Evolutionary conservation across 2,329 filamentous ascomycete genomes (phyloP).

Genomic region (Fusarium pilosicola): DNA sequence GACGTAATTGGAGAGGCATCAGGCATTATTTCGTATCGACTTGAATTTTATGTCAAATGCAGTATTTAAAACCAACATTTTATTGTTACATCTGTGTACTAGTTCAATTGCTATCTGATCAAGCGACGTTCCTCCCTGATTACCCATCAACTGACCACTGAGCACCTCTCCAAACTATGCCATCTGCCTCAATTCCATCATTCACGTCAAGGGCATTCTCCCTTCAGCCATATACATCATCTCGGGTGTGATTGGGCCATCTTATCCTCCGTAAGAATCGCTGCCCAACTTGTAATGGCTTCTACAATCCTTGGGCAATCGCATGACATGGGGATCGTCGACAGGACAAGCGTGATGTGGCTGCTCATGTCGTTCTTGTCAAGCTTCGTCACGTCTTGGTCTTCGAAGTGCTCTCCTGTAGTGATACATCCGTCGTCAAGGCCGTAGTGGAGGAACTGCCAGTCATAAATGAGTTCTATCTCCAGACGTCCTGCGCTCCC

Average conservation of each 20-base stretch:
- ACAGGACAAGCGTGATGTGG: neutral
- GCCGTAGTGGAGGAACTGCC: neutral
- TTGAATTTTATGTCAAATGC: rapidly evolving
- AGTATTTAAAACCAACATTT: neutral
- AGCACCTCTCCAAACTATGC: neutral
- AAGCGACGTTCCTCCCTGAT: rapidly evolving
- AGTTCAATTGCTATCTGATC: neutral
- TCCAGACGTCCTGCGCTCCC: neutral
- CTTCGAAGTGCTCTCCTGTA: neutral
- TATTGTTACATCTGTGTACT: neutral
- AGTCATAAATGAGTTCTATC: neutral
- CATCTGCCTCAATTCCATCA: neutral
- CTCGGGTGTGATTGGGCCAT: neutral
- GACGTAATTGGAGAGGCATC: rapidly evolving
- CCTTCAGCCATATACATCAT: rapidly evolving
- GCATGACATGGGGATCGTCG: neutral
- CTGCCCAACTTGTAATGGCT: neutral
- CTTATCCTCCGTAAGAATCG: neutral
- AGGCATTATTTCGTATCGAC: no score
- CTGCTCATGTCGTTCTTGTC: neutral
- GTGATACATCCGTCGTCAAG: rapidly evolving
- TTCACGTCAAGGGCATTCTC: neutral
- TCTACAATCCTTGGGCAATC: neutral
- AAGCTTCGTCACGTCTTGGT: neutral
- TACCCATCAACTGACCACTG: rapidly evolving